Percentiles rank a stretch among this genome's conserved stretches.
phyloP scores from a whole-genome alignment of 2,329 filamentous ascomycete genomes.

The Pestalotiopsis sp. region DNA sequence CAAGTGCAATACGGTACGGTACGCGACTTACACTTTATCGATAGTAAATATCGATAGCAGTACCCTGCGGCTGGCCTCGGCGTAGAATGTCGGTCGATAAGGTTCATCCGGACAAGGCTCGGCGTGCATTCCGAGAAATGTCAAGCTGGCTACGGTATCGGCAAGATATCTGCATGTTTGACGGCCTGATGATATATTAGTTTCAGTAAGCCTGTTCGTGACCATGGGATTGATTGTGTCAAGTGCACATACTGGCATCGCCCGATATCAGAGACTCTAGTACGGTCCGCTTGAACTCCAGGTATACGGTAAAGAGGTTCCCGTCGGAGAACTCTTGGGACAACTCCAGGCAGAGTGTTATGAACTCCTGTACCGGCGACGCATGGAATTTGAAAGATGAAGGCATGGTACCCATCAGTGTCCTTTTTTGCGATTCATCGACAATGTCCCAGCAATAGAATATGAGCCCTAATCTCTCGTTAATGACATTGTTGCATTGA shows the following conservation, averaged over 20 bases:
- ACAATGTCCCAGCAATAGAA: conserved; percentile 25
- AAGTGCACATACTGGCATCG: conserved; percentile 27
- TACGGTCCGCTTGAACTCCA: conserved; percentile 22
- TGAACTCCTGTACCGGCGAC: conserved; percentile 21
- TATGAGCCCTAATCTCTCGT: background rate
- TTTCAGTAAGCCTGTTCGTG: background rate
- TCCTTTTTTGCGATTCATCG: background rate
- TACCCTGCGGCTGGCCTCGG: conserved; percentile 32
- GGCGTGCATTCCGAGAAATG: conserved; percentile 54
- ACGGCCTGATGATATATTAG: background rate
- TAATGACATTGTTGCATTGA: background rate
- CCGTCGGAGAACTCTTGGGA: conserved; percentile 29
- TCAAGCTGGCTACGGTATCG: conserved; percentile 32
- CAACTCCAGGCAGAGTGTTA: conserved; percentile 28
- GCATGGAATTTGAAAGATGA: conserved; percentile 15
- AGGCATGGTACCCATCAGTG: background rate
- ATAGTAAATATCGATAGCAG: conserved; percentile 35
- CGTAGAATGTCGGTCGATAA: conserved; percentile 23
- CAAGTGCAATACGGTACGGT: background rate
- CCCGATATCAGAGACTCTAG: conserved; percentile 25
- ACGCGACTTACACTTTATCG: conserved; percentile 37
- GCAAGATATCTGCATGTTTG: conserved; percentile 29
- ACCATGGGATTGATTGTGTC: background rate
- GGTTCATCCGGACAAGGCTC: conserved; percentile 41
- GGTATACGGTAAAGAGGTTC: conserved; percentile 27